phyloP scores from a whole-genome alignment of 2,329 filamentous ascomycete genomes.

The Cercospora sp. region DNA sequence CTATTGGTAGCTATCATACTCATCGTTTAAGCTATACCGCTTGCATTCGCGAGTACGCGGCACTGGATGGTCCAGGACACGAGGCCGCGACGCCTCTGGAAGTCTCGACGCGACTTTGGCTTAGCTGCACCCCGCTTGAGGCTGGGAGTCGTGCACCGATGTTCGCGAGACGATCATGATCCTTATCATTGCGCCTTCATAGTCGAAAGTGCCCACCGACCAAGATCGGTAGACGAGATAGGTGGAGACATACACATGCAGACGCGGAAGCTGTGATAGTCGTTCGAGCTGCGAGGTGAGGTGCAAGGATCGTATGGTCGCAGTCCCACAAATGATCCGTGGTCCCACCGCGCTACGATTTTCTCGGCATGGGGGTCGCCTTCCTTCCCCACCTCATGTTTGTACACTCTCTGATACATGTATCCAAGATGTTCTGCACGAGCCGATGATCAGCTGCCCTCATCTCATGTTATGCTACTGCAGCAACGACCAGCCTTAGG shows the following conservation, averaged over 20 bases:
- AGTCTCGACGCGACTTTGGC: not conserved
- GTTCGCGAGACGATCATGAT: not conserved
- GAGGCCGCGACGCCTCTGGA: not conserved
- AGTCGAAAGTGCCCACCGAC: not conserved
- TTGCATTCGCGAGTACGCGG: not conserved
- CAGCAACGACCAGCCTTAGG: not conserved
- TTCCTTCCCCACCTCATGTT: not conserved
- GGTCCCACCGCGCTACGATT: not conserved
- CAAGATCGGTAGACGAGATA: not conserved
- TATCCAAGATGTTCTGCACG: not conserved
- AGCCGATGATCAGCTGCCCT: not conserved
- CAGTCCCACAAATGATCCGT: not conserved
- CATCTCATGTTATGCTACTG: not conserved
- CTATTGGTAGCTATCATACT: not conserved
- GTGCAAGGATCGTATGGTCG: not conserved
- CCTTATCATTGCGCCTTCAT: not conserved
- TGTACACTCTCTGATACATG: not conserved
- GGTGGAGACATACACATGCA: not conserved
- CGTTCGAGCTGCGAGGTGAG: not conserved
- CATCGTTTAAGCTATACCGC: not conserved
- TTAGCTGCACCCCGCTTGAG: conserved; percentile 7
- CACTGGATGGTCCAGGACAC: not conserved
- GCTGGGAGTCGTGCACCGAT: not conserved
- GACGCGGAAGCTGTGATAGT: not conserved
- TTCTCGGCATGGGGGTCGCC: not conserved